Evolutionary conservation across 345 rosid species (phyloP), one percentile per base, ranked within the genome.

Genomic region (Abelmoschus esculentus): DNA sequence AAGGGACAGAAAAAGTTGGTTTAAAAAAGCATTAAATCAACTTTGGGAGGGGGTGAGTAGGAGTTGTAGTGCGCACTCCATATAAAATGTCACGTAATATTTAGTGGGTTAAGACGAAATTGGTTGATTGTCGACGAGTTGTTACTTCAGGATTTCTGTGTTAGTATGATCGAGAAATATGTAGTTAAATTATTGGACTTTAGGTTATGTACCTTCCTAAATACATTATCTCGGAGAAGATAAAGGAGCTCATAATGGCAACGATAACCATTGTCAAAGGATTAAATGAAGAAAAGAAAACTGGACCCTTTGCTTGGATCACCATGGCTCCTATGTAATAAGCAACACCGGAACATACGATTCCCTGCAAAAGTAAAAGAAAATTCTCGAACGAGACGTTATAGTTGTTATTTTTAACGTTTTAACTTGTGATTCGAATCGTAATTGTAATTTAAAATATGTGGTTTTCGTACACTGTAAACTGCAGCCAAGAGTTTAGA

Each of bases 401-500:
- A 36, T 7, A 1, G 40, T 36, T 36, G 6, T 36, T 36, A 34
- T 36, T 22, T 22, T 22, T 22, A 22, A 22, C 7, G 7, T 6
- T 36, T 7, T 22, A 36, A 36, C 7, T 22, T 22, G 49, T 44
- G 49, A 44, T 0, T 12, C 4, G 49, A 44, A 2, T 44, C 6
- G 2, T 19, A 0, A n/a, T 0, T 26, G 19, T 52, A 17, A 52
- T 52, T 52, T 52, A 52, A 17, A 53, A 17, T 26, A 10, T 9
- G 12, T 5, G 58, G 26, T 9, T 60, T 65, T 57, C 96, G 85
- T 84, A 92, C 98, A 70, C 84, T 78, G 80, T 90, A 92, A 67
- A 84, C 80, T 17, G 82, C 88, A 4, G 96, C 87, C 13, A 84
- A 68, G 29, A 87, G 73, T 54, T 79, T 83, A 19, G 75, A 70